Evolutionary conservation across 2,329 filamentous ascomycete genomes (phyloP).

Genomic region (Dactylellina haptotyla): DNA sequence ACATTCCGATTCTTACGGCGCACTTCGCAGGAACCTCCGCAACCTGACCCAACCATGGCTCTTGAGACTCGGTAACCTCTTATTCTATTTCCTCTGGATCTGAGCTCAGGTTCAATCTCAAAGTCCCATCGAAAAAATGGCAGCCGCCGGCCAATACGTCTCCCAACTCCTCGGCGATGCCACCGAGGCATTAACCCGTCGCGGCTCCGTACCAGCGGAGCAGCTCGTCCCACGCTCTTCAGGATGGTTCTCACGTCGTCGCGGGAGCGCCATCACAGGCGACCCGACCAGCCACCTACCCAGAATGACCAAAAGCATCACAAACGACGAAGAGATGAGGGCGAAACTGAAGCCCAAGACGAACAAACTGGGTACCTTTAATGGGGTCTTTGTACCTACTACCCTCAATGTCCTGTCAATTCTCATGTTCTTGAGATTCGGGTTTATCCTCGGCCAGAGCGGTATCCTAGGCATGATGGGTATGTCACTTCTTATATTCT

Average conservation of each 20-base stretch:
- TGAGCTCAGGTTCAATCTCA: not conserved
- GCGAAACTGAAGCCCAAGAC: slow-evolving; percentile 48
- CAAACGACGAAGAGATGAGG: slow-evolving; percentile 48
- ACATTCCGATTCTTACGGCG: slow-evolving; percentile 22
- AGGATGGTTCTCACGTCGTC: slow-evolving; percentile 50
- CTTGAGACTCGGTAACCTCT: slow-evolving; percentile 15
- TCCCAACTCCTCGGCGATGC: slow-evolving; percentile 55
- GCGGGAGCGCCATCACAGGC: slow-evolving; percentile 12
- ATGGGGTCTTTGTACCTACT: slow-evolving; percentile 84
- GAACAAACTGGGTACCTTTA: slow-evolving; percentile 78
- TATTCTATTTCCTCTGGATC: not conserved
- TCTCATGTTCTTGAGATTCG: slow-evolving; percentile 90
- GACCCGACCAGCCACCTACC: slow-evolving; percentile 51
- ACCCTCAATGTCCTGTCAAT: slow-evolving; percentile 89
- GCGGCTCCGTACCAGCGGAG: slow-evolving; percentile 44
- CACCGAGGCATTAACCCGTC: slow-evolving; percentile 54
- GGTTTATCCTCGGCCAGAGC: slow-evolving; percentile 81
- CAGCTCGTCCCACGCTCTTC: slow-evolving; percentile 31
- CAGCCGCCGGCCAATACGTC: slow-evolving; percentile 53
- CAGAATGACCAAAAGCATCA: slow-evolving; percentile 52
- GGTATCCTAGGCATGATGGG: slow-evolving; percentile 83
- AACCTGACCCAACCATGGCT: slow-evolving; percentile 16
- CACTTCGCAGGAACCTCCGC: not conserved
- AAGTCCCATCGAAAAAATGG: slow-evolving; percentile 21
- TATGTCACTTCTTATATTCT: slow-evolving; percentile 61